A percentile compares a stretch with the other conserved stretches of the same genome.
Evolutionary conservation across 345 rosid genomes (phyloP).

Genomic region (Citrus cavaleriei): DNA sequence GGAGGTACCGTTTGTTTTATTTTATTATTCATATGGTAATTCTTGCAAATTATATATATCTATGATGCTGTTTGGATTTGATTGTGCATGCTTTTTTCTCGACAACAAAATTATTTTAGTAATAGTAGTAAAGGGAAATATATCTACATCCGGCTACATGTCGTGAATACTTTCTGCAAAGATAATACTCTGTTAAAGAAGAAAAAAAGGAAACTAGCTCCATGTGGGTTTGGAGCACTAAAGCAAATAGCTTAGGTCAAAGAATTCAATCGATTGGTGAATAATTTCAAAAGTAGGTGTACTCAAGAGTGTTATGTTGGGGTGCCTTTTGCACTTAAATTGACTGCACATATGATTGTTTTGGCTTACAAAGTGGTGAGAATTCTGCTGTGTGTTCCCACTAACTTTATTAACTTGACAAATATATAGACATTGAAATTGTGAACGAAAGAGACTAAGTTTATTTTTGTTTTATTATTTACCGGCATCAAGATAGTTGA

Average conservation of each 20-base stretch:
- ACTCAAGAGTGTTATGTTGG: slow-evolving; percentile 11
- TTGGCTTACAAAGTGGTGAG: slow-evolving; percentile 1
- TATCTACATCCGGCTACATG: neutral
- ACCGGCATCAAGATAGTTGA: neutral
- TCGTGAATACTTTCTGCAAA: neutral
- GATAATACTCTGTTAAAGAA: neutral
- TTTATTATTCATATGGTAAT: neutral
- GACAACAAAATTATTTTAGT: neutral
- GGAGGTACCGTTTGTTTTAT: neutral
- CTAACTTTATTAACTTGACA: neutral
- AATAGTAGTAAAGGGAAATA: neutral
- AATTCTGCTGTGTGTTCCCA: slow-evolving; percentile 11
- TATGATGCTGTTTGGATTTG: neutral
- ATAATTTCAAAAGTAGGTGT: slow-evolving; percentile 29
- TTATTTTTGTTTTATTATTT: neutral
- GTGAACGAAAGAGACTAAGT: neutral
- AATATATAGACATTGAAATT: neutral
- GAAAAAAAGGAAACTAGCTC: neutral
- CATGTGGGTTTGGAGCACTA: slow-evolving; percentile 15
- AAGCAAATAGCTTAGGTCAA: slow-evolving; percentile 14
- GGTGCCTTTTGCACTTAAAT: neutral
- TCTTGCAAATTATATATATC: neutral
- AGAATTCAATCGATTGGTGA: slow-evolving; percentile 16
- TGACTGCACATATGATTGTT: slow-evolving; percentile 11
- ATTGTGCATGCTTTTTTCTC: neutral